Conservation (phyloP, 2,329 filamentous ascomycete species). For the Cercospora sp. region DNA sequence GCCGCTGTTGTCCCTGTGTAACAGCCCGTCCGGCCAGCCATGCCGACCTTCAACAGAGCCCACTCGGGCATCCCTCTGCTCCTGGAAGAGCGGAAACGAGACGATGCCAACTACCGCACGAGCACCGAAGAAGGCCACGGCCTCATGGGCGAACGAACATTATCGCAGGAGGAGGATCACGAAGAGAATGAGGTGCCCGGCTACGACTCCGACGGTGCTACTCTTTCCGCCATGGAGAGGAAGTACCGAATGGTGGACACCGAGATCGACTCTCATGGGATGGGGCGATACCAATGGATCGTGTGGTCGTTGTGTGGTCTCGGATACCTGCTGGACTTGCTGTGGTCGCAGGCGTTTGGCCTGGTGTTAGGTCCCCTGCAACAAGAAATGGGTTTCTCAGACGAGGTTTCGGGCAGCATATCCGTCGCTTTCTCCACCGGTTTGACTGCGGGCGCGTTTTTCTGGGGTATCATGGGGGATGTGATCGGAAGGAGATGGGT, state of each 20-base stretch:
- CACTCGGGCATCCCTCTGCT: not conserved
- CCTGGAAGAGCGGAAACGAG: slow-evolving; percentile 2
- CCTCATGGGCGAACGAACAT: slow-evolving; percentile 9
- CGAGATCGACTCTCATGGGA: slow-evolving; percentile 55
- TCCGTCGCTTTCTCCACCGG: slow-evolving; percentile 54
- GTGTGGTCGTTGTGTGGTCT: slow-evolving; percentile 56
- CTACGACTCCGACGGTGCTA: slow-evolving; percentile 12
- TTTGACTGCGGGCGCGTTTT: slow-evolving; percentile 56
- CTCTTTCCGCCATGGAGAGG: slow-evolving; percentile 43
- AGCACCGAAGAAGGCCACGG: slow-evolving; percentile 2
- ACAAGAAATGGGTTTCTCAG: slow-evolving; percentile 57
- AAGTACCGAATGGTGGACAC: slow-evolving; percentile 48
- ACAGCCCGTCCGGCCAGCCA: not conserved
- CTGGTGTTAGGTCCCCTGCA: slow-evolving; percentile 56
- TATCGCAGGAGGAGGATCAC: slow-evolving; percentile 5
- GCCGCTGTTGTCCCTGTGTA: not conserved
- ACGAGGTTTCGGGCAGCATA: slow-evolving; percentile 51
- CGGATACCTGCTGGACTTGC: slow-evolving; percentile 57
- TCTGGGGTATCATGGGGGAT: slow-evolving; percentile 59
- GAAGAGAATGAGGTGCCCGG: slow-evolving; percentile 1
- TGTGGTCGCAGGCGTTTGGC: slow-evolving; percentile 61
- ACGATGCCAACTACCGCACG: not conserved
- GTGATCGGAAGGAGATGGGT: slow-evolving; percentile 56
- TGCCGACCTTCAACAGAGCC: not conserved
- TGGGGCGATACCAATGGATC: slow-evolving; percentile 56